phyloP scores from a whole-genome alignment of 371 early-diverging fungal species.

The Gilbertella persicaria region DNA sequence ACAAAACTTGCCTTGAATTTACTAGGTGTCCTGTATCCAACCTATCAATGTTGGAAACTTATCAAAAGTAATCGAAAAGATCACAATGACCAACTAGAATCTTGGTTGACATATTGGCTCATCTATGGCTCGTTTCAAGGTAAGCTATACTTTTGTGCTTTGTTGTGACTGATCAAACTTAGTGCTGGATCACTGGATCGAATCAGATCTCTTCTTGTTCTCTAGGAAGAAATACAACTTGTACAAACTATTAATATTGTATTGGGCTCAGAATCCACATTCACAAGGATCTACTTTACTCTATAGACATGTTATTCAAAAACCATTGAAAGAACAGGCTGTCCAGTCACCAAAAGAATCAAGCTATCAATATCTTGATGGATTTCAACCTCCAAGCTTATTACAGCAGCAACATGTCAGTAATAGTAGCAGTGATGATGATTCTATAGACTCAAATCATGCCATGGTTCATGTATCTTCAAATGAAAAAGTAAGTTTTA shows the following conservation, averaged over 20 bases:
- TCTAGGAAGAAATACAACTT: constrained; percentile 46
- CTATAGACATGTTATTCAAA: constrained; percentile 39
- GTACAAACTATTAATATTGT: constrained; percentile 45
- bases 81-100: constrained; percentile 17
- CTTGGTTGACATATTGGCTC: constrained; percentile 59
- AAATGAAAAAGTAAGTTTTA: constrained; percentile 2
- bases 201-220: constrained; percentile 22
- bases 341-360: background rate
- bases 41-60: constrained; percentile 37
- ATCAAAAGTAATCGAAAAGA: constrained; percentile 15
- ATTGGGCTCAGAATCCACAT: constrained; percentile 58
- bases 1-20: constrained; percentile 31
- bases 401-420: constrained; percentile 10
- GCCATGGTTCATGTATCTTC: background rate
- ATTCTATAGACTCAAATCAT: background rate
- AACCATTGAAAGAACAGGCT: constrained; percentile 21
- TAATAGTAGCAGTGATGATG: constrained; percentile 12
- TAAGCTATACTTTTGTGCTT: constrained; percentile 3
- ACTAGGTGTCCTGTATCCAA: constrained; percentile 48
- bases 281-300: constrained; percentile 48
- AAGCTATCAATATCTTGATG: constrained; percentile 26
- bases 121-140: constrained; percentile 53
- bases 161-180: background rate
- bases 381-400: constrained; percentile 26
- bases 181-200: constrained; percentile 53